Percentiles rank a stretch among this genome's conserved stretches.
Conservation (phyloP, 2,329 filamentous ascomycete species). For the Penicillium sp. region DNA sequence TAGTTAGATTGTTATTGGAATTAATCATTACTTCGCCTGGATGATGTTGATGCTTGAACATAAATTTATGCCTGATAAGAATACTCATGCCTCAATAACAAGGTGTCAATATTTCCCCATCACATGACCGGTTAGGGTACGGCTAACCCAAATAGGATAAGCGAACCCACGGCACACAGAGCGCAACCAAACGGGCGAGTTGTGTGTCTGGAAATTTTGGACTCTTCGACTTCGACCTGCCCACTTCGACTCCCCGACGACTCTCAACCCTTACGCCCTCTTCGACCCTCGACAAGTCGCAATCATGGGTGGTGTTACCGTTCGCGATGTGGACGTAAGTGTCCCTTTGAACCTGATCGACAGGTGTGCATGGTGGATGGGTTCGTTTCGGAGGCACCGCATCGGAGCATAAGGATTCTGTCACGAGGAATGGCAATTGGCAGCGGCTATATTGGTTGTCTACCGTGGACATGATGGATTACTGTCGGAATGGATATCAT, state of each 20-base stretch:
- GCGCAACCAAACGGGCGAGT: conserved; percentile 23
- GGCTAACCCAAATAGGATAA: conserved; percentile 40
- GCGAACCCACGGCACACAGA: conserved; percentile 37
- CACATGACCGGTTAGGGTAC: conserved; percentile 33
- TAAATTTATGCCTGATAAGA: neutral
- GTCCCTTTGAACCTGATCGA: conserved; percentile 16
- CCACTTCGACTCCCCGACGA: conserved; percentile 25
- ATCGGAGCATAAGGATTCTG: neutral
- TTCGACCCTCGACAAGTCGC: conserved; percentile 36
- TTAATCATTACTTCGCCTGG: conserved; percentile 17
- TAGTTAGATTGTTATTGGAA: conserved; percentile 3
- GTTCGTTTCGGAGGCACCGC: conserved; percentile 18
- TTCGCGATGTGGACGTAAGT: conserved; percentile 61
- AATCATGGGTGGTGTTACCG: conserved; percentile 62
- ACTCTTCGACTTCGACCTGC: conserved; percentile 36
- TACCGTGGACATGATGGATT: neutral
- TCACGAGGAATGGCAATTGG: no score
- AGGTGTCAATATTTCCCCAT: neutral
- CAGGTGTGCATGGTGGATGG: conserved; percentile 10
- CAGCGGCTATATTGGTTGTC: no score
- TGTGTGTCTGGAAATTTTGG: conserved; percentile 38
- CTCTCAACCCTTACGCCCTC: conserved; percentile 27
- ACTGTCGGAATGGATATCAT: neutral
- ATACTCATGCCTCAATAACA: neutral
- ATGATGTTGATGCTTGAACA: conserved; percentile 2